Percentiles rank a stretch among this genome's conserved stretches.
Conservation (phyloP, 2,329 filamentous ascomycete species). For the Penicillium sclerotiorum region DNA sequence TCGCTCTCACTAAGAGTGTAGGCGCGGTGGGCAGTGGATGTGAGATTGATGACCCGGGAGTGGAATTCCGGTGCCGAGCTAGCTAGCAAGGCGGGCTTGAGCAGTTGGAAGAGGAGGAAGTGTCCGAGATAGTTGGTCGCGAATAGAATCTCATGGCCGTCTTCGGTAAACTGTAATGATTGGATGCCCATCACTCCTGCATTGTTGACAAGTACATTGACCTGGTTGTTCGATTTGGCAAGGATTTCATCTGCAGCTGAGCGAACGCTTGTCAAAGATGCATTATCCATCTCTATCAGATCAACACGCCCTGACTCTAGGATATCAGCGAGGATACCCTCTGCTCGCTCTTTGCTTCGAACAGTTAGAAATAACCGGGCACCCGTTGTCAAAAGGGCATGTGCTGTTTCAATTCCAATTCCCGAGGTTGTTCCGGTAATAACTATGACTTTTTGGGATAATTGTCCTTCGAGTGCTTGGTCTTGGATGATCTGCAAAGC, state of each 20-base stretch:
- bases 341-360: conserved; percentile 46
- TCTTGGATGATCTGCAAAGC: conserved; percentile 28
- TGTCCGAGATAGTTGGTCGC: conserved; percentile 57
- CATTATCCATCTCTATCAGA: conserved; percentile 36
- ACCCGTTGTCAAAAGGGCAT: conserved; percentile 50
- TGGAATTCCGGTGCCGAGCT: conserved; percentile 38
- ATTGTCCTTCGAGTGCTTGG: conserved; percentile 18
- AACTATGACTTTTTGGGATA: conserved; percentile 40
- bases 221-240: conserved; percentile 1
- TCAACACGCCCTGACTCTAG: conserved; percentile 32
- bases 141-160: conserved; percentile 53
- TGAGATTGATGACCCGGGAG: conserved; percentile 53
- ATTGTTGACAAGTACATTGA: conserved; percentile 44
- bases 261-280: conserved; percentile 17
- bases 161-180: conserved; percentile 39
- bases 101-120: conserved; percentile 57
- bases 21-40: conserved; percentile 48
- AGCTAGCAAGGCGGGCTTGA: conserved; percentile 38
- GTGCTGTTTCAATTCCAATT: conserved; percentile 49
- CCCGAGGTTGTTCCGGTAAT: conserved; percentile 50
- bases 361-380: conserved; percentile 50
- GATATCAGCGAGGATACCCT: conserved; percentile 36
- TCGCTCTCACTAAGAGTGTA: conserved; percentile 33
- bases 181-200: conserved; percentile 46
- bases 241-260: conserved; percentile 12